Conservation (phyloP, 2,329 filamentous ascomycete genomes). For the Didymella glomerata region DNA sequence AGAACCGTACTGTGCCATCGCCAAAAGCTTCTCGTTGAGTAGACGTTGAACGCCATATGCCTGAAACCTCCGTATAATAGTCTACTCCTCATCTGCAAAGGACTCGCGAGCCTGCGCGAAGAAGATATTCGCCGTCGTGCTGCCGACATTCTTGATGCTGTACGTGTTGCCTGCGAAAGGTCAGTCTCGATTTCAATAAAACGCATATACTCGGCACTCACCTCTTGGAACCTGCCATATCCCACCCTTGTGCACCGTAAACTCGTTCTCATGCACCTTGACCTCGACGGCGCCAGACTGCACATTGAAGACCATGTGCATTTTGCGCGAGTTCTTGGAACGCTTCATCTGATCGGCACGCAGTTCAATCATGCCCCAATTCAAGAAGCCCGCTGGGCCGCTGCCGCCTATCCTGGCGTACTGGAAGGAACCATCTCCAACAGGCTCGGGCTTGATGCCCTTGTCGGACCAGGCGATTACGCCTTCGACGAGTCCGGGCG, state of each 20-base stretch:
- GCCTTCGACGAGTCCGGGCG: slow-evolving; percentile 60
- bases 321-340: slow-evolving; percentile 90
- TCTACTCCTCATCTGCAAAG: slow-evolving; percentile 26
- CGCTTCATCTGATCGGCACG: slow-evolving; percentile 84
- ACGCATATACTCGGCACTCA: slow-evolving; percentile 59
- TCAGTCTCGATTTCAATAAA: not conserved
- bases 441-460: slow-evolving; percentile 65
- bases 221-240: slow-evolving; percentile 96
- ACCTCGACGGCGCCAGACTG: slow-evolving; percentile 83
- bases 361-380: slow-evolving; percentile 87
- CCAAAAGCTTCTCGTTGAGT: not conserved
- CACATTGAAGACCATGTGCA: slow-evolving; percentile 98
- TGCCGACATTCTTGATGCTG: slow-evolving; percentile 82
- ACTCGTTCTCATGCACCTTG: slow-evolving; percentile 75
- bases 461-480: slow-evolving; percentile 68
- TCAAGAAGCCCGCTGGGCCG: slow-evolving; percentile 73
- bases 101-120: slow-evolving; percentile 86
- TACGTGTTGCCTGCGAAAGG: slow-evolving; percentile 81
- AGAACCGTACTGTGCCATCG: not conserved
- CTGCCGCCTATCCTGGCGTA: slow-evolving; percentile 81
- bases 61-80: not conserved
- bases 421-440: slow-evolving; percentile 74
- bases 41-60: not conserved
- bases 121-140: slow-evolving; percentile 79
- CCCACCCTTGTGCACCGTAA: slow-evolving; percentile 85